A percentile compares a stretch with the other conserved stretches of the same genome.
phyloP scores from a whole-genome alignment of 345 rosid genomes.

The Moricandia arvensis region DNA sequence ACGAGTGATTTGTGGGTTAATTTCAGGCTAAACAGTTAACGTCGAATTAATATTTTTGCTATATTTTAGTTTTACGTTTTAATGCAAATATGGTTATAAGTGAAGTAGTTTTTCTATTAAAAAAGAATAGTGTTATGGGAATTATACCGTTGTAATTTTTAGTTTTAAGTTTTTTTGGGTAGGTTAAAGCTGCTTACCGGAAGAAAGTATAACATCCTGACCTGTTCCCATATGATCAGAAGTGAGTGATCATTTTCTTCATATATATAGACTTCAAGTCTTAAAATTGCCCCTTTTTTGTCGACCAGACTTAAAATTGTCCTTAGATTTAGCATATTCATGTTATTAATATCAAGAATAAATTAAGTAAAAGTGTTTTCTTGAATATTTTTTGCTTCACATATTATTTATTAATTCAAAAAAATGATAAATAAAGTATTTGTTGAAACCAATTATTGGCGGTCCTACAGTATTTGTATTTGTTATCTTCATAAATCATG shows the following conservation, averaged over 20 bases:
- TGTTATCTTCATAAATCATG: too few relatives aligned
- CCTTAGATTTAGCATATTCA: background rate
- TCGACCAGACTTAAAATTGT: too few relatives aligned
- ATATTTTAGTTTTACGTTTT: background rate
- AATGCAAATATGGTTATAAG: background rate
- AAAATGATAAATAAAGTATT: too few relatives aligned
- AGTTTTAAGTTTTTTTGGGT: too few relatives aligned
- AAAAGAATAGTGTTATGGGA: too few relatives aligned
- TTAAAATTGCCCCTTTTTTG: too few relatives aligned
- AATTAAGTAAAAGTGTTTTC: background rate
- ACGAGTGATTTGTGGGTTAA: conserved; percentile 20
- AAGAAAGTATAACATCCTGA: background rate
- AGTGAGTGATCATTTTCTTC: background rate
- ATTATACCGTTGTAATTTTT: too few relatives aligned
- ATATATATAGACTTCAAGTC: background rate
- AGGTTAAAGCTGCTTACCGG: background rate
- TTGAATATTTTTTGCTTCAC: background rate
- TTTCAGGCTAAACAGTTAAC: conserved; percentile 9
- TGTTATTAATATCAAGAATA: background rate
- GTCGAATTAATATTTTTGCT: background rate
- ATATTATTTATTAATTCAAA: too few relatives aligned
- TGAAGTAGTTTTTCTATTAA: too few relatives aligned
- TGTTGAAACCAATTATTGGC: too few relatives aligned
- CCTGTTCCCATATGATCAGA: background rate
- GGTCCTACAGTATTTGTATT: too few relatives aligned